These are phyloP conservation scores for Backusella circina DNA, from an alignment of 192 early-diverging fungal genomes.

Conservation along the genomic window DNA sequence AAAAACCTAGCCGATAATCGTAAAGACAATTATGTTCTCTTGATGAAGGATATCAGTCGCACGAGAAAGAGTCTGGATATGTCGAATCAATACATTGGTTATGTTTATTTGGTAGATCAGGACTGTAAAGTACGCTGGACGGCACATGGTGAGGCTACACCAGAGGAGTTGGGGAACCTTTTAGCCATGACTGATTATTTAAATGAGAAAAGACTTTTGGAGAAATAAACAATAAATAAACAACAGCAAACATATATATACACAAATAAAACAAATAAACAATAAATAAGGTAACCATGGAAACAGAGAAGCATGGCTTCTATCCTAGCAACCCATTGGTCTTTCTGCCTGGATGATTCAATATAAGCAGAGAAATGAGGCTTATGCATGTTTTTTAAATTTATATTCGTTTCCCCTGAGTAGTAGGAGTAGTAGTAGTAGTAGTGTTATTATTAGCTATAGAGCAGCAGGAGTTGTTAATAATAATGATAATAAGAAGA, in stretches of 20 bases:
- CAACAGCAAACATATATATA: no score
- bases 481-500: background rate
- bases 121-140: constrained; percentile 58
- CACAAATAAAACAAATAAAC: background rate
- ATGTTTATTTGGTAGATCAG: constrained; percentile 50
- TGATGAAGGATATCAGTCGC: constrained; percentile 47
- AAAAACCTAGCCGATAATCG: constrained; percentile 37
- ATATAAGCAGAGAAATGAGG: no score
- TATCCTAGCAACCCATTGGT: no score
- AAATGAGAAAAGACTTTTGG: constrained; percentile 14
- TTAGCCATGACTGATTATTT: constrained; percentile 34
- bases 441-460: no score
- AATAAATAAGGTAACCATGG: background rate
- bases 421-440: no score
- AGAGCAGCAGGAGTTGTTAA: no score
- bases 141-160: constrained; percentile 46
- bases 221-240: background rate
- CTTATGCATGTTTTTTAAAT: background rate
- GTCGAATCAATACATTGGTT: constrained; percentile 54
- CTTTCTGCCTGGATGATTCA: no score
- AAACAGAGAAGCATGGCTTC: background rate
- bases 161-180: constrained; percentile 38
- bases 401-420: background rate
- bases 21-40: constrained; percentile 43
- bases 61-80: constrained; percentile 44